phyloP scores from a whole-genome alignment of 768 basidiomycete species.

The Inosperma sp. region DNA sequence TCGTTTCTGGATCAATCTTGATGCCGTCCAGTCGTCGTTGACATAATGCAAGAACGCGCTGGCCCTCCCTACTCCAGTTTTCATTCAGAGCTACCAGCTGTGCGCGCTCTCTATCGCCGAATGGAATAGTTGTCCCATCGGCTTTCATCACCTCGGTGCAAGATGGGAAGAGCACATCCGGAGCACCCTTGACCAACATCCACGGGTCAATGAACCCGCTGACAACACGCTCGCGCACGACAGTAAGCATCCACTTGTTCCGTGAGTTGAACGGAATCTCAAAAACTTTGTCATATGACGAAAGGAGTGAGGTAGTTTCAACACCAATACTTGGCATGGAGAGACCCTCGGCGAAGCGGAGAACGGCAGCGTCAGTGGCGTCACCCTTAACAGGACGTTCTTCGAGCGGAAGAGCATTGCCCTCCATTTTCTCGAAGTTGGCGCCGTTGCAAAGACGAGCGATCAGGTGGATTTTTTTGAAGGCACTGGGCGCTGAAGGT shows the following conservation, averaged over 20 bases:
- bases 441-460: conserved; percentile 58
- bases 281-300: conserved; percentile 25
- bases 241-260: conserved; percentile 57
- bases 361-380: conserved; percentile 50
- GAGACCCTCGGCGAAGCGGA: conserved; percentile 42
- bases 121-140: conserved; percentile 22
- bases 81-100: neutral
- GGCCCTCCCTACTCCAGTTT: neutral
- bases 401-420: conserved; percentile 18
- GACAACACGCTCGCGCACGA: conserved; percentile 21
- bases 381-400: conserved; percentile 41
- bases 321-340: conserved; percentile 19
- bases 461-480: conserved; percentile 34
- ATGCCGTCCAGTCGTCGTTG: neutral
- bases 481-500: conserved; percentile 16
- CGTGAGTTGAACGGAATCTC: conserved; percentile 45
- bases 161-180: conserved; percentile 45
- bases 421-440: conserved; percentile 35
- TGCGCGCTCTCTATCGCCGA: neutral
- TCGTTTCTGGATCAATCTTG: neutral
- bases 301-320: conserved; percentile 20
- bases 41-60: neutral
- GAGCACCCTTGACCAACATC: conserved; percentile 56
- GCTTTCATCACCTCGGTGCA: conserved; percentile 33
- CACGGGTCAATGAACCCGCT: conserved; percentile 18